Evolutionary conservation across 2,329 filamentous ascomycete genomes (phyloP).

Genomic region (Fusarium beomiforme): DNA sequence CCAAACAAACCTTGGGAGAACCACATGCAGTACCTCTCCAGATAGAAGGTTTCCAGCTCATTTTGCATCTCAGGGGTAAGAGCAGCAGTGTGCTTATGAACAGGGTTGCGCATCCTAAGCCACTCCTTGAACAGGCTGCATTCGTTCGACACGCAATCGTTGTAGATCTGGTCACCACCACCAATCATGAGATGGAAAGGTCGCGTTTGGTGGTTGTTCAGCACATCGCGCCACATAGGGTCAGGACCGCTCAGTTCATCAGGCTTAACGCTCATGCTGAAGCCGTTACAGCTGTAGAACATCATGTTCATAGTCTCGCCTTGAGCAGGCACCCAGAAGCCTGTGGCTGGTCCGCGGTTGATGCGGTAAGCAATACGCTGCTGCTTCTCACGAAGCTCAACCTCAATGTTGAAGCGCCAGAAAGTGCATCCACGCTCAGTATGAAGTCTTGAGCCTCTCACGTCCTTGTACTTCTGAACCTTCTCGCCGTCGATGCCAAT

Average conservation of each 20-base stretch:
- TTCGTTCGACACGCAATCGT: slow-evolving; percentile 82
- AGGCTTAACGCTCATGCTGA: slow-evolving; percentile 81
- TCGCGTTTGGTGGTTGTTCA: slow-evolving; percentile 88
- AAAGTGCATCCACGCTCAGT: slow-evolving; percentile 90
- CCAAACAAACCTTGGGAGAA: slow-evolving; percentile 95
- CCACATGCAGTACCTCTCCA: slow-evolving; percentile 91
- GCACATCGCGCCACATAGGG: slow-evolving; percentile 94
- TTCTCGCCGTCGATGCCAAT: slow-evolving; percentile 79
- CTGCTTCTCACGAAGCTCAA: slow-evolving; percentile 82
- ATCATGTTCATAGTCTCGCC: slow-evolving; percentile 96
- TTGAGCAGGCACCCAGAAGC: slow-evolving; percentile 92
- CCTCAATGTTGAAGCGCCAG: slow-evolving; percentile 95
- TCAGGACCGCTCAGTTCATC: slow-evolving; percentile 90
- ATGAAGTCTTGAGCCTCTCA: slow-evolving; percentile 84
- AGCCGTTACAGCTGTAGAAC: slow-evolving; percentile 98
- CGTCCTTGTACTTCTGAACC: slow-evolving; percentile 81
- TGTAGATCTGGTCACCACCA: slow-evolving; percentile 97
- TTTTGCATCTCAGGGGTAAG: slow-evolving; percentile 86
- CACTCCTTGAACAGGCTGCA: slow-evolving; percentile 83
- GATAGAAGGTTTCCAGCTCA: slow-evolving; percentile 88
- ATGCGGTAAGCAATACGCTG: slow-evolving; percentile 94
- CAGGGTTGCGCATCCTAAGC: slow-evolving; percentile 81
- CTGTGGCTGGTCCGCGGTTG: slow-evolving; percentile 86
- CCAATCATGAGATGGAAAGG: slow-evolving; percentile 99
- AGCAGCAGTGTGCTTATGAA: slow-evolving; percentile 80